phyloP scores from a whole-genome alignment of 768 basidiomycete genomes.

The Mycena alexandri region DNA sequence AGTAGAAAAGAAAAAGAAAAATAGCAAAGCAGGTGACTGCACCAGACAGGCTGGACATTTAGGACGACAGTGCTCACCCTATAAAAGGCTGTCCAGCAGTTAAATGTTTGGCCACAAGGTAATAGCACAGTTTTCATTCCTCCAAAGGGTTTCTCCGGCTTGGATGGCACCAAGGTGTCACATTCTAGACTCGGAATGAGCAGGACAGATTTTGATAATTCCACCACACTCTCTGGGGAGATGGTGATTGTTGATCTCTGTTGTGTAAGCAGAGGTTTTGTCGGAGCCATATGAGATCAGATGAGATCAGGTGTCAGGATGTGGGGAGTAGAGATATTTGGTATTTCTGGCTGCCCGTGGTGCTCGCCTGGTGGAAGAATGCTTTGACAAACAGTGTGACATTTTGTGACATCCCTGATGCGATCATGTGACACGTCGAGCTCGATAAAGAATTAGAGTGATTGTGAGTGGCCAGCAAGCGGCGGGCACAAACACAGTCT shows the following conservation, averaged over 20 bases:
- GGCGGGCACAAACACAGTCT: too few relatives aligned
- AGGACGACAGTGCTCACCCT: conserved; percentile 19
- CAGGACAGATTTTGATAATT: conserved; percentile 24
- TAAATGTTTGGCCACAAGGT: conserved; percentile 12
- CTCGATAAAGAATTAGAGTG: too few relatives aligned
- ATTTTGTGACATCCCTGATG: neutral
- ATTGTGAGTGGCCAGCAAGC: too few relatives aligned
- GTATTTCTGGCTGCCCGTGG: conserved; percentile 14
- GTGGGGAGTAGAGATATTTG: conserved; percentile 10
- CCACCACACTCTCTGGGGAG: conserved; percentile 15
- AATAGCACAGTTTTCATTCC: neutral
- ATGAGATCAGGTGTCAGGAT: neutral
- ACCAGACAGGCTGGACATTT: neutral
- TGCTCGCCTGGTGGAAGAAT: neutral
- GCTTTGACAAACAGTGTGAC: conserved; percentile 13
- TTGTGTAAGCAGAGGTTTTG: neutral
- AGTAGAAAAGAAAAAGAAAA: too few relatives aligned
- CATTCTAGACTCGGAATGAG: conserved; percentile 5
- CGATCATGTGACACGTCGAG: too few relatives aligned
- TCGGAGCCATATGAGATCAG: neutral
- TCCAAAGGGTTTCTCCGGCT: neutral
- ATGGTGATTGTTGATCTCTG: neutral
- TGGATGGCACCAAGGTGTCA: conserved; percentile 8
- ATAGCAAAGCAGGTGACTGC: neutral
- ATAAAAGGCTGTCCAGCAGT: conserved; percentile 23